Conservation (phyloP, 257 asterid species). For the Solanum arcanum region DNA sequence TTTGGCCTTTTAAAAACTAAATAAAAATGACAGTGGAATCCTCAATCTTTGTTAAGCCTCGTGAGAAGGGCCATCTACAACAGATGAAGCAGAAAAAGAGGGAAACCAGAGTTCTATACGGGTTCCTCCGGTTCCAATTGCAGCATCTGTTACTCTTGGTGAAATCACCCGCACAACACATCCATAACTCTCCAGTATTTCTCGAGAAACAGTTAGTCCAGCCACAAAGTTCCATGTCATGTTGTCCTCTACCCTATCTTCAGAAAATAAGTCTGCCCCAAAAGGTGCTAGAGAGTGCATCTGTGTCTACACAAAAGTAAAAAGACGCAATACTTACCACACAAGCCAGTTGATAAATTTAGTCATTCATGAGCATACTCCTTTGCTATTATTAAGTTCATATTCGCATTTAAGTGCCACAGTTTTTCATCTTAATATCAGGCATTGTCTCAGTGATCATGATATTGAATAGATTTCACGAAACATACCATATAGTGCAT, state of each 20-base stretch:
- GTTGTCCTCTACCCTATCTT: constrained; percentile 61
- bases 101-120: constrained; percentile 93
- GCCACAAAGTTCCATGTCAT: constrained; percentile 94
- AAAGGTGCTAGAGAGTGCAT: constrained; percentile 80
- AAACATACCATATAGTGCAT: constrained; percentile 87
- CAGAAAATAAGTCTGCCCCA: constrained; percentile 57
- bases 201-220: constrained; percentile 87
- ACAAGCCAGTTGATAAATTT: not conserved
- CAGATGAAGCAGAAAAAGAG: constrained; percentile 21
- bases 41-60: constrained; percentile 10
- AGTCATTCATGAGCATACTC: not conserved
- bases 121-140: constrained; percentile 68
- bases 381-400: not conserved
- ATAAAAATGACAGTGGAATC: not conserved
- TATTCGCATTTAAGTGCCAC: not conserved
- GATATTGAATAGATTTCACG: not conserved
- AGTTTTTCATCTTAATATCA: not conserved
- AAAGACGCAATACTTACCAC: not conserved
- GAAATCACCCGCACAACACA: constrained; percentile 76
- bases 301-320: constrained; percentile 66
- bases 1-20: not conserved
- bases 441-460: not conserved
- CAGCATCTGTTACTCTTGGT: constrained; percentile 45
- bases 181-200: constrained; percentile 83
- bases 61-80: constrained; percentile 10